Conservation (phyloP, 176 grass and related monocot species). For the Saccharum officinarum region DNA sequence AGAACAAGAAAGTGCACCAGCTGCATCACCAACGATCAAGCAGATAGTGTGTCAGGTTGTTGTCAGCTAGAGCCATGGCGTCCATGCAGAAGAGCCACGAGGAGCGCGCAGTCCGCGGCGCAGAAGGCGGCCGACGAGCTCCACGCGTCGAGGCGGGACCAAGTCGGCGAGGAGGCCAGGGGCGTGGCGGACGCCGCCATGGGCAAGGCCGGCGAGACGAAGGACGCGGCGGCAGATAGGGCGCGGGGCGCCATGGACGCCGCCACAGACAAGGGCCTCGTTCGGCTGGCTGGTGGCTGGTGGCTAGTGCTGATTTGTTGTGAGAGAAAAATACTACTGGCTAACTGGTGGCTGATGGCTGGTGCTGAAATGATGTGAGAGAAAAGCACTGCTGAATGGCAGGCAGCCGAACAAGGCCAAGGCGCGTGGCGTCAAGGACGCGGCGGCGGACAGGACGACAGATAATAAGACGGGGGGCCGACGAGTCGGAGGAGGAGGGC, state of each 20-base stretch:
- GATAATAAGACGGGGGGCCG: not conserved
- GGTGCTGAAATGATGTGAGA: too few species aligned
- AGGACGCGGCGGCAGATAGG: slow-evolving; percentile 13
- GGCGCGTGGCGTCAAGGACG: not conserved
- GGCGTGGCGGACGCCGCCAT: slow-evolving; percentile 27
- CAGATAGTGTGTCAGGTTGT: not conserved
- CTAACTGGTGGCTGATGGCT: too few species aligned
- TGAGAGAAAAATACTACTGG: too few species aligned
- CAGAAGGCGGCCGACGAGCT: slow-evolving; percentile 48
- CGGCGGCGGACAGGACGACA: not conserved
- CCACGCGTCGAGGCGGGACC: slow-evolving; percentile 25
- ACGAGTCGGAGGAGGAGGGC: not conserved
- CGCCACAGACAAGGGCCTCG: slow-evolving; percentile 30
- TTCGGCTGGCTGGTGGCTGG: too few species aligned
- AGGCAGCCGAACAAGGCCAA: too few species aligned
- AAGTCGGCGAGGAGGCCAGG: not conserved
- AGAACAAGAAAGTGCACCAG: not conserved
- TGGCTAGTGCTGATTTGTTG: too few species aligned
- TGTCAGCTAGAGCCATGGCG: slow-evolving; percentile 35
- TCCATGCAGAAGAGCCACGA: slow-evolving; percentile 48
- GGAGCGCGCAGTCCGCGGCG: slow-evolving; percentile 43
- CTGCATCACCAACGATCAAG: not conserved
- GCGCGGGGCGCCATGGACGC: slow-evolving; percentile 17
- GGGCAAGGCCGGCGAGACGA: slow-evolving; percentile 17
- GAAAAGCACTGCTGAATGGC: too few species aligned